Conservation (phyloP, 768 basidiomycete species). For the Suillus sp. region DNA sequence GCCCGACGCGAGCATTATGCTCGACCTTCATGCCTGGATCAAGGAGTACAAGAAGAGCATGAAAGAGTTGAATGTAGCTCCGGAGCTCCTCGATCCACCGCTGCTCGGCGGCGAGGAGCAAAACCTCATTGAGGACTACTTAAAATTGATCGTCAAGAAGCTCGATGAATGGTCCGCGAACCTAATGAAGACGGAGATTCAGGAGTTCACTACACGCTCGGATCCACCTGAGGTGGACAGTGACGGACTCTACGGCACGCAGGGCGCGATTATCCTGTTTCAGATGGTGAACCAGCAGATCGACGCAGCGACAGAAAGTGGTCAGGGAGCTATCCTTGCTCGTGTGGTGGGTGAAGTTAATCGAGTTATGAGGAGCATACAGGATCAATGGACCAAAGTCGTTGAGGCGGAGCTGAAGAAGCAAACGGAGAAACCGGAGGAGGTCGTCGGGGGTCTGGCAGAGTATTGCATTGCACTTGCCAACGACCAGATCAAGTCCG, state of each 20-base stretch:
- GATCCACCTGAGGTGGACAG: slow-evolving; percentile 88
- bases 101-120: slow-evolving; percentile 96
- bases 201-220: slow-evolving; percentile 79
- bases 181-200: slow-evolving; percentile 87
- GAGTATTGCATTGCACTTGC: slow-evolving; percentile 97
- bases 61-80: slow-evolving; percentile 87
- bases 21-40: slow-evolving; percentile 89
- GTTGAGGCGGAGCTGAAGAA: slow-evolving; percentile 87
- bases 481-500: slow-evolving; percentile 96
- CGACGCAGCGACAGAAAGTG: slow-evolving; percentile 93
- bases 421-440: slow-evolving; percentile 85
- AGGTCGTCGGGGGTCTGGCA: slow-evolving; percentile 83
- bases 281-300: slow-evolving; percentile 98
- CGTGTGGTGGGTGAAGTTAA: slow-evolving; percentile 87
- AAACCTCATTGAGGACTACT: slow-evolving; percentile 91
- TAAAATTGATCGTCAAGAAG: slow-evolving; percentile 89
- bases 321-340: slow-evolving; percentile 90
- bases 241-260: slow-evolving; percentile 88
- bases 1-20: slow-evolving; percentile 85
- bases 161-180: slow-evolving; percentile 97
- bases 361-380: slow-evolving; percentile 86
- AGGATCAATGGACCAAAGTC: slow-evolving; percentile 84
- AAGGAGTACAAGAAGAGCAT: slow-evolving; percentile 95
- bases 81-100: slow-evolving; percentile 83
- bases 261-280: slow-evolving; percentile 94